Percentiles rank a stretch among this genome's conserved stretches.
Evolutionary conservation across 2,329 filamentous ascomycete genomes (phyloP).

Genomic region (Aspergillus terreus): DNA sequence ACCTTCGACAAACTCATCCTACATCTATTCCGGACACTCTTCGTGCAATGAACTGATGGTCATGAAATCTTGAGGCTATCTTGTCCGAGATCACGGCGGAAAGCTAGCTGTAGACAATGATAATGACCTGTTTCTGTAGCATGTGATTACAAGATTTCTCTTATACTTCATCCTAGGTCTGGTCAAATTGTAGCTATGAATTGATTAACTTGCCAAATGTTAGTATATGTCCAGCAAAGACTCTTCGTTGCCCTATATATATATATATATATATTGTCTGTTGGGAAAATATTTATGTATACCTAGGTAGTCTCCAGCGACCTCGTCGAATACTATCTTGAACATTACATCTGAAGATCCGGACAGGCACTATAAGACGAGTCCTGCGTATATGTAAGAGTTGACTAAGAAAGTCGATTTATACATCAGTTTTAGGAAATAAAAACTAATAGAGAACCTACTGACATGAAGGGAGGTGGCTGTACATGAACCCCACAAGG

Average conservation of each 20-base stretch:
- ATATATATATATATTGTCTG: no score
- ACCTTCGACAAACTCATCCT: constrained; percentile 9
- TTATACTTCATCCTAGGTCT: neutral
- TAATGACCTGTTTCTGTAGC: constrained; percentile 10
- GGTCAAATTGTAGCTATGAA: no score
- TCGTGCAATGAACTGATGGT: constrained; percentile 2
- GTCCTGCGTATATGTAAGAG: no score
- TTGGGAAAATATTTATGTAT: no score
- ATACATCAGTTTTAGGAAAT: neutral
- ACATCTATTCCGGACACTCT: constrained; percentile 10
- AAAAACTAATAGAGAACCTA: neutral
- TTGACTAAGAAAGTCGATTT: neutral
- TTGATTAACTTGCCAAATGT: no score
- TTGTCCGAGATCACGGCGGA: constrained; percentile 9
- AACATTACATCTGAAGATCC: no score
- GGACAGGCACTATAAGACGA: no score
- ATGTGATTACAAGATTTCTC: neutral
- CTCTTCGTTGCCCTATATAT: no score
- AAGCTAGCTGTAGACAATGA: constrained; percentile 14
- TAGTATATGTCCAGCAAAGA: no score
- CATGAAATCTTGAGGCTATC: constrained; percentile 8
- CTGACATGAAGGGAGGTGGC: neutral
- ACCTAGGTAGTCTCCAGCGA: no score
- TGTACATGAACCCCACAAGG: neutral
- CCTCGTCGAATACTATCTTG: no score